A percentile compares a stretch with the other conserved stretches of the same genome.
Conservation (phyloP, 108 stramenopile genomes). For the Cyclotella baltica region DNA sequence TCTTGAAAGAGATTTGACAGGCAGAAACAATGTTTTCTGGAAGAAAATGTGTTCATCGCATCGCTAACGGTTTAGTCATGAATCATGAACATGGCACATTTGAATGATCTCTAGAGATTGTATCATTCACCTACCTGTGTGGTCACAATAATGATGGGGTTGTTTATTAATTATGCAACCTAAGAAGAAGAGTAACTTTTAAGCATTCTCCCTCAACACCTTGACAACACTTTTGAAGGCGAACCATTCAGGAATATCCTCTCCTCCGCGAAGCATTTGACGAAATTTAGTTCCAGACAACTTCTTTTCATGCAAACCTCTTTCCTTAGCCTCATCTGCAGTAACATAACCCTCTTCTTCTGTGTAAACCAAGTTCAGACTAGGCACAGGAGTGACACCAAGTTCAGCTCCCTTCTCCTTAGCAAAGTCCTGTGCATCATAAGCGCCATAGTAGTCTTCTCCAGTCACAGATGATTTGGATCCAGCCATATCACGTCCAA, state of each 20-base stretch:
- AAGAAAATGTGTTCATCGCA: no score
- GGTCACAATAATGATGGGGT: no score
- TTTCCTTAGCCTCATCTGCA: conserved; percentile 95
- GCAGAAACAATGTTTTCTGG: no score
- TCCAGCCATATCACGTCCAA: conserved; percentile 99
- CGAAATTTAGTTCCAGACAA: conserved; percentile 99
- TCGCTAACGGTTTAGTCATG: no score
- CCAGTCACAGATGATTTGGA: conserved; percentile 96
- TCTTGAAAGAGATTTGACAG: no score
- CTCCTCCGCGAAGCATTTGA: conserved; percentile 97
- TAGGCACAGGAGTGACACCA: conserved; percentile 94
- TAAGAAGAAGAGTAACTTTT: conserved; percentile 23
- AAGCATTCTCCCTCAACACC: conserved; percentile 90
- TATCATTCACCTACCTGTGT: no score
- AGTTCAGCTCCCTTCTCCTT: conserved; percentile 86
- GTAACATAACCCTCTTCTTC: conserved; percentile 98
- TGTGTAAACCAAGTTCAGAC: conserved; percentile 97
- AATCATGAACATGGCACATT: no score
- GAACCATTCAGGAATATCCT: conserved; percentile 99
- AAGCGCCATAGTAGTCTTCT: conserved; percentile 99
- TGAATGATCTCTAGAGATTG: no score
- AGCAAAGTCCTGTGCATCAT: conserved; percentile 98
- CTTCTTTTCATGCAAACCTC: conserved; percentile 87
- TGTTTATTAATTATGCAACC: no score
- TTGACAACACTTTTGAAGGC: conserved; percentile 97